Evolutionary conservation across 768 basidiomycete genomes (phyloP).

Genomic region (Tubosaeta sp.): DNA sequence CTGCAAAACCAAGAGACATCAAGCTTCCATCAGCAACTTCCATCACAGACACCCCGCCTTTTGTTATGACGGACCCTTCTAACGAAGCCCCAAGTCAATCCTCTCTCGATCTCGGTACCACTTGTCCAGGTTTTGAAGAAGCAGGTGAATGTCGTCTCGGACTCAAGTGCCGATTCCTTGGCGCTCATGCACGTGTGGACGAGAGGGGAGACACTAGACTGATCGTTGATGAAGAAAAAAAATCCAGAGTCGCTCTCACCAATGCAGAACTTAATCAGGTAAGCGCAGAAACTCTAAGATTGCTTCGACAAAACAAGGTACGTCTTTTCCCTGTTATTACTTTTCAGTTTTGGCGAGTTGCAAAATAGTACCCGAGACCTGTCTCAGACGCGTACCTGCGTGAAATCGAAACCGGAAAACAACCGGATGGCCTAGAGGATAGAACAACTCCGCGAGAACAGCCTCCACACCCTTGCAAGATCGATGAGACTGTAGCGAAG

Average conservation of each 20-base stretch:
- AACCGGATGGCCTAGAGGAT: slow-evolving; percentile 1
- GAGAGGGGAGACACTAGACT: slow-evolving; percentile 44
- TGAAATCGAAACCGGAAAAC: slow-evolving; percentile 40
- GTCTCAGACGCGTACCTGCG: slow-evolving; percentile 59
- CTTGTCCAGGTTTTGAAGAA: slow-evolving; percentile 26
- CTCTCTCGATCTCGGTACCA: slow-evolving; percentile 21
- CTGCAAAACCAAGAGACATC: slow-evolving; percentile 71
- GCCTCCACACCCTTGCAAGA: background rate
- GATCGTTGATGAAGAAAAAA: slow-evolving; percentile 55
- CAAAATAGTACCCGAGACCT: slow-evolving; percentile 58
- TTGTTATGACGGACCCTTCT: slow-evolving; percentile 30
- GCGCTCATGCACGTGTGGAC: slow-evolving; percentile 59
- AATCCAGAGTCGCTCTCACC: slow-evolving; percentile 41
- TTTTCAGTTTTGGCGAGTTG: background rate
- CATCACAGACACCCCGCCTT: slow-evolving; percentile 48
- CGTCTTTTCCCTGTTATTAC: slow-evolving; percentile 4
- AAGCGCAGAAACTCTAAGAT: slow-evolving; percentile 51
- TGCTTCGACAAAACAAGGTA: slow-evolving; percentile 68
- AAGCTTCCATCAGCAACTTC: slow-evolving; percentile 46
- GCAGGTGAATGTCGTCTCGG: slow-evolving; percentile 43
- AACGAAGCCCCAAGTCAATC: background rate
- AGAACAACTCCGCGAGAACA: slow-evolving; percentile 14
- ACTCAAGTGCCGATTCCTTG: slow-evolving; percentile 88
- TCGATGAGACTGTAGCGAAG: slow-evolving; percentile 25
- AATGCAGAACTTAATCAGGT: slow-evolving; percentile 70